Base-by-base conservation (phyloP, 2,329 filamentous ascomycete species). In the Aspergillus quadrilineatus region DNA sequence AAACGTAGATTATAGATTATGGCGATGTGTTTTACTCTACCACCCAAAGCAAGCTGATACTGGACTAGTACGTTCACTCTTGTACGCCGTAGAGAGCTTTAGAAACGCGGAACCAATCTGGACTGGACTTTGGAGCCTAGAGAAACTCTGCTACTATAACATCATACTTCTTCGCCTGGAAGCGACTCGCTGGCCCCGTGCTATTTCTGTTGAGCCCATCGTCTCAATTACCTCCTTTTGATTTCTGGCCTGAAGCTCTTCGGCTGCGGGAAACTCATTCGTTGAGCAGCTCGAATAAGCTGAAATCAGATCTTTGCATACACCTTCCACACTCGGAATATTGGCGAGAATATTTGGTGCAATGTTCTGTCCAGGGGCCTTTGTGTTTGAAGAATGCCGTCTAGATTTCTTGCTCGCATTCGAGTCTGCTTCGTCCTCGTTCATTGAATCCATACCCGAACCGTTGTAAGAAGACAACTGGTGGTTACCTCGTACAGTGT, bases 91-190 rank as follows among this genome's bases (percentile, higher is more conserved):
- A 12, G 32, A 34, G 10, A 34, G 10, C 32, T 34, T 12, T 34
- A n/a, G 34, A 37, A 37, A 37, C 12, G 10, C 39, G 4, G 39
- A 7, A 4, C 28, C 8, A 28, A 46, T 17, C 5, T 8, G 6
- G 15, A 29, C 15, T 12, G 12, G 17, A 37, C 2, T 10, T 8
- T 34, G 10, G 34, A n/a, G 34, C 12, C 10, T 12, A 12, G 34
- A 12, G 5, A 9, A 49, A 1, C 42, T 17, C 14, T 41, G 14
- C 15, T 29, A 42, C 65, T 49, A 76, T 46, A 75, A 58, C 69
- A 76, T 73, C 73, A 75, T 77, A 56, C 73, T 77, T 58, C 65
- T 71, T 59, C 74, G 68, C 51, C 74, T 67, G 30, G 69, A 64
- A 17, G 65, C 65, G 46, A 65, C 63, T n/a, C 73, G 68, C 43